Base-by-base conservation (phyloP, 2,329 filamentous ascomycete species). In the Exophiala xenobiotica region DNA sequence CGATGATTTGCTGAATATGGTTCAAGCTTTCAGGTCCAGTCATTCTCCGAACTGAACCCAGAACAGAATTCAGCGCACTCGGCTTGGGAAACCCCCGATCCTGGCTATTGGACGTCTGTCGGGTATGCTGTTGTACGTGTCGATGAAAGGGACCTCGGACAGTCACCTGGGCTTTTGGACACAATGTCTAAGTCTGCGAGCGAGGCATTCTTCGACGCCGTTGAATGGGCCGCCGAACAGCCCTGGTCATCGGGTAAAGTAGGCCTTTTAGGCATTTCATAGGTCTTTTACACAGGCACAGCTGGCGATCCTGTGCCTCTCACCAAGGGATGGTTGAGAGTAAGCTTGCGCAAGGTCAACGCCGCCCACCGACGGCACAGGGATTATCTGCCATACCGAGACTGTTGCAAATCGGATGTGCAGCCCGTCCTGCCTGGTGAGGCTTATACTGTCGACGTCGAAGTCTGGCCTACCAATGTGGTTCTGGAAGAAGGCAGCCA, bases 81-180 rank as follows among this genome's bases (percentile, higher is more conserved):
- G 0, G 74, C 77, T 2, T 82, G 79, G 78, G 79, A 82, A 63
- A 82, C 79, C 0, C 80, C 79, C 0, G 78, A 81, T 41, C 79
- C 80, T 0, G 72, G 67, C 2, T 82, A 72, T 65, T 83, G 79
- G 80, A 80, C 78, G 0, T 54, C 58, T 2, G 66, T 78, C 19
- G 78, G 76, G 11, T 82, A 82, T 54, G 79, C 73, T 1, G 65
- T 82, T 2, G 75, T 83, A n/a, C 74, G 79, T 0, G 78, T 74
- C 3, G 77, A 80, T 51, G 77, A 79, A 65, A 67, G 74, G 3
- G 77, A 77, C 1, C 61, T 73, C 0, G 77, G 77, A 0, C 76
- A 79, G 49, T 78, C 74, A 1, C 73, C 75, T 6, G 77, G 77
- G 1, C 64, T 75, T 39, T 65, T 79, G 0, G 75, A 79, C 54